These are phyloP conservation scores for Bretschneidera sinensis DNA, from an alignment of 345 rosid genomes.

Conservation along the genomic window DNA sequence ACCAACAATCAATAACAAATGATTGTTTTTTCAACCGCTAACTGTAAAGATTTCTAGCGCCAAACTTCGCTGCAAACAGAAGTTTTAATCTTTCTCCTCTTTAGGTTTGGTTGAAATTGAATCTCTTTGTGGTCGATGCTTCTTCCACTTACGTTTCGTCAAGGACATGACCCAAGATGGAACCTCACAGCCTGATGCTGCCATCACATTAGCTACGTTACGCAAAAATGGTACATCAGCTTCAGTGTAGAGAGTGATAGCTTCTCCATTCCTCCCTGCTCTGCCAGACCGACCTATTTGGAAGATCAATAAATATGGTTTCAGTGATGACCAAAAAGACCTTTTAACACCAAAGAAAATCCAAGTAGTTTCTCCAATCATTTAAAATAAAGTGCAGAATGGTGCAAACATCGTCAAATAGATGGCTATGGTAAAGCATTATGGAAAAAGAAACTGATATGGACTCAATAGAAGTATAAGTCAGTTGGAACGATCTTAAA, in stretches of 20 bases:
- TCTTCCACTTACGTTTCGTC: slow-evolving; percentile 71
- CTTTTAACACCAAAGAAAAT: neutral
- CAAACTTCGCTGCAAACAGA: too few relatives aligned
- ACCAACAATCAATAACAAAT: too few relatives aligned
- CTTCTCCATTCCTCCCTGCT: slow-evolving; percentile 92
- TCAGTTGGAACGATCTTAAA: too few relatives aligned
- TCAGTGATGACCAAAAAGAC: slow-evolving; percentile 5
- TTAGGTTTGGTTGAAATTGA: slow-evolving; percentile 63
- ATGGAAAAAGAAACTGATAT: neutral
- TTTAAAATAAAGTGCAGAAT: neutral
- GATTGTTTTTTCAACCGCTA: too few relatives aligned
- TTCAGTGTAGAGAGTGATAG: slow-evolving; percentile 76
- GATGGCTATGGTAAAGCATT: neutral
- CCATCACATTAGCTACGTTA: slow-evolving; percentile 81
- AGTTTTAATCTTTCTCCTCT: slow-evolving; percentile 16
- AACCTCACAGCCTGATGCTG: slow-evolving; percentile 85
- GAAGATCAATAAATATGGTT: slow-evolving; percentile 3
- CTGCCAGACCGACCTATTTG: slow-evolving; percentile 79
- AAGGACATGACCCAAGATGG: slow-evolving; percentile 78
- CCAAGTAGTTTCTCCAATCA: neutral
- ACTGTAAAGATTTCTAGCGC: too few relatives aligned
- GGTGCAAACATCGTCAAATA: neutral
- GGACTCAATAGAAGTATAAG: neutral
- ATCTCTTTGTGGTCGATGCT: slow-evolving; percentile 73
- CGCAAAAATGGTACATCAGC: slow-evolving; percentile 69